A percentile compares a stretch with the other conserved stretches of the same genome.
Evolutionary conservation across 805 yeast genomes (phyloP).

Genomic region (Lipomyces lipofer): DNA sequence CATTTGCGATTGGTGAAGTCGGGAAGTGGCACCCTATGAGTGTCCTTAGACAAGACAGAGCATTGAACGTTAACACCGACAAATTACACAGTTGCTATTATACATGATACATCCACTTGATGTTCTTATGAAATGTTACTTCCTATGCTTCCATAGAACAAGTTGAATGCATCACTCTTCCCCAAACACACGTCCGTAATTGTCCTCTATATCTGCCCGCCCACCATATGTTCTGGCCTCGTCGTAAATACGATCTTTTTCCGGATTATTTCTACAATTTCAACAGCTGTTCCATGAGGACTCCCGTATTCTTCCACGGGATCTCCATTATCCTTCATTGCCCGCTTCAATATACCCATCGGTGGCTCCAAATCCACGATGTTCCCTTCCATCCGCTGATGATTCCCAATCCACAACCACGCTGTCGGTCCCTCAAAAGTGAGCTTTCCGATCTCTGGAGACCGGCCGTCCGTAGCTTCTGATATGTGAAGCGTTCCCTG

Average conservation of each 20-base stretch:
- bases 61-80: no score
- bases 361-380: slow-evolving; percentile 29
- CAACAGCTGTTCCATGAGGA: slow-evolving; percentile 22
- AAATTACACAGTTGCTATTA: no score
- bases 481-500: slow-evolving; percentile 30
- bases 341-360: slow-evolving; percentile 25
- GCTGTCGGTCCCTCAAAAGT: slow-evolving; percentile 17
- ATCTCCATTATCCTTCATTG: neutral
- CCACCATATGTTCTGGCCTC: slow-evolving; percentile 31
- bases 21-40: no score
- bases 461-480: neutral
- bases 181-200: no score
- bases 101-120: slow-evolving; percentile 1
- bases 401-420: slow-evolving; percentile 30
- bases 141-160: neutral
- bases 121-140: neutral
- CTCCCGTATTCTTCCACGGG: slow-evolving; percentile 3
- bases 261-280: slow-evolving; percentile 24
- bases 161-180: no score
- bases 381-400: slow-evolving; percentile 31
- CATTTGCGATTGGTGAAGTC: no score
- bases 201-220: neutral
- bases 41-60: no score
- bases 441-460: slow-evolving; percentile 26
- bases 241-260: slow-evolving; percentile 26